Percentiles rank a stretch among this genome's conserved stretches.
phyloP scores from a whole-genome alignment of 202 grass and related monocot genomes.

The Zizania palustris region DNA sequence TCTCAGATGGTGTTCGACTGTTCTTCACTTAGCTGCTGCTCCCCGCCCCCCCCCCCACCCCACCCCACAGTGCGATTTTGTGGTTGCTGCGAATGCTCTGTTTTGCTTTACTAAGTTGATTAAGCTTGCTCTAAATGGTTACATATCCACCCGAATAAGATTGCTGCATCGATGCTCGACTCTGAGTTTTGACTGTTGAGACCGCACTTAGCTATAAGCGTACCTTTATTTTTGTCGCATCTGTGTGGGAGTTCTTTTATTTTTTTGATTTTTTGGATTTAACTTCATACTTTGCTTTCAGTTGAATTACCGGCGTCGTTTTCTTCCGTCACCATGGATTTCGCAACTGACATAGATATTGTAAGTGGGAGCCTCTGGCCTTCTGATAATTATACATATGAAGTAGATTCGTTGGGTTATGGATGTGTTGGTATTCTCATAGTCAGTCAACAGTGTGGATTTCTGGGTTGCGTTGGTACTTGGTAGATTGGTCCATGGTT shows the following conservation, averaged over 20 bases:
- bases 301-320: slow-evolving; percentile 87
- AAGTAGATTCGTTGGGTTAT: slow-evolving; percentile 18
- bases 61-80: background rate
- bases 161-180: background rate
- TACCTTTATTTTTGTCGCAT: slow-evolving; percentile 19
- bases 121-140: slow-evolving; percentile 4
- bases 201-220: background rate
- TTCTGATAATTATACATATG: slow-evolving; percentile 19
- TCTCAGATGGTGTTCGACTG: background rate
- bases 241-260: slow-evolving; percentile 6
- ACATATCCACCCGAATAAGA: background rate
- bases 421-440: slow-evolving; percentile 25
- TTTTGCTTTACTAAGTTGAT: slow-evolving; percentile 4
- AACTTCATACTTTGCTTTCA: slow-evolving; percentile 38
- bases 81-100: background rate
- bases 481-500: slow-evolving; percentile 8
- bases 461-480: slow-evolving; percentile 3
- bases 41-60: no score
- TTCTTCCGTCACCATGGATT: slow-evolving; percentile 83
- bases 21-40: background rate
- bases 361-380: slow-evolving; percentile 60
- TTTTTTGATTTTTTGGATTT: slow-evolving; percentile 25
- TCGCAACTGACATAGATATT: slow-evolving; percentile 63
- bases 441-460: background rate
- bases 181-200: background rate